A percentile compares a stretch with the other conserved stretches of the same genome.
Evolutionary conservation across 257 asterid species (phyloP).

Genomic region (Solanum megistacrolobum): DNA sequence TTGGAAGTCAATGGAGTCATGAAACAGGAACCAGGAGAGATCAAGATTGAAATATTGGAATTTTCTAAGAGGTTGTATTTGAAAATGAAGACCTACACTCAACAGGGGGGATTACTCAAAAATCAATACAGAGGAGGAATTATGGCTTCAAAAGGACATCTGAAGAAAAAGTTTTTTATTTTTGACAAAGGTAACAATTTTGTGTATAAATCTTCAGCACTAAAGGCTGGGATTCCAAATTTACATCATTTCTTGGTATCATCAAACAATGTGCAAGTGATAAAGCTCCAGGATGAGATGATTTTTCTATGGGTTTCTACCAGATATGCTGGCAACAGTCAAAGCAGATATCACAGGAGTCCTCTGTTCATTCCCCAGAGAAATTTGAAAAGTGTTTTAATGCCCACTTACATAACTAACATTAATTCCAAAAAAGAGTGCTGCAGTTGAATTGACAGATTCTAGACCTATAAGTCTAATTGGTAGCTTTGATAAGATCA

Average conservation of each 20-base stretch:
- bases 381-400: not conserved
- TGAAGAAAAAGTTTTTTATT: not conserved
- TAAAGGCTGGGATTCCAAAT: too few species aligned
- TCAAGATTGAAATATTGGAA: not conserved
- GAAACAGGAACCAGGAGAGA: not conserved
- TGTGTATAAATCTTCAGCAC: too few species aligned
- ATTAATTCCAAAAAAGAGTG: not conserved
- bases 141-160: not conserved
- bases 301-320: not conserved
- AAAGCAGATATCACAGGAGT: not conserved
- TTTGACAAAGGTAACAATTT: too few species aligned
- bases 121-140: not conserved
- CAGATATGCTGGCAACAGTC: not conserved
- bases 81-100: not conserved
- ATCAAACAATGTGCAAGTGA: not conserved
- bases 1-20: not conserved
- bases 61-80: not conserved
- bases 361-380: not conserved
- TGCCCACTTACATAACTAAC: not conserved
- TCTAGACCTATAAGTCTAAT: not conserved
- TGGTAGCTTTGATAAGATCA: not conserved
- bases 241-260: not conserved
- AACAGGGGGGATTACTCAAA: not conserved
- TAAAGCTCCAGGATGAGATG: not conserved
- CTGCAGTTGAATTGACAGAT: not conserved